Base-by-base conservation (phyloP, 805 yeast species). In the Yamadazyma endophytica region DNA sequence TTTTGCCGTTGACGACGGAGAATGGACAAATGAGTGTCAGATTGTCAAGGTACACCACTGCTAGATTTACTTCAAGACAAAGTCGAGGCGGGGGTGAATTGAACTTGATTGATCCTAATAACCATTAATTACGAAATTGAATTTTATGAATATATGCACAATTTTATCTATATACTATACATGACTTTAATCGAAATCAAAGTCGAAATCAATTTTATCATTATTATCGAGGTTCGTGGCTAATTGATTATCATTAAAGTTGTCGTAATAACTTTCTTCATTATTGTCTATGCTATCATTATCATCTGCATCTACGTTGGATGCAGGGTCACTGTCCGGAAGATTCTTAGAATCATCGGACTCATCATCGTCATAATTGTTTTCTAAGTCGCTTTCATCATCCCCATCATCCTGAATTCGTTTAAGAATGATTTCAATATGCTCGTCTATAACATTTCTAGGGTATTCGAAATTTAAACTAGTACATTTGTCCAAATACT, bases 391-490 rank as follows among this genome's bases (percentile, higher is more conserved):
- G 15, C n/a, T 24, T 8, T 28, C 29, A 14, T 25, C 36, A 16
- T 20, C 34, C n/a, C 24, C 19, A 9, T 18, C 23, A 7, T 31
- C 25, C 16, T 27, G 32, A 2, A 35, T 31, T 19, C 15, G 21
- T 11, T 16, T 16, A 30, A 35, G 25, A 21, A 38, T 39, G 19
- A 6, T n/a, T n/a, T 15, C 35, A 9, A 24, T 35, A 22, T 41
- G 44, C 9, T 29, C 24, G 21, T 39, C 35, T 3, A 56, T 36
- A 6, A 40, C 21, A 4, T 46, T 48, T 23, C 44, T 35, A 1
- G 65, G 59, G 34, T 42, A 52, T 14, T 41, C 42, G 31, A 61
- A 62, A 4, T 39, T 27, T 28, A 49, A 38, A 13, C 39, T 33
- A 2, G 47, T 49, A 28, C 66, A 58, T 19, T 39, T 43, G 2